phyloP scores from a whole-genome alignment of 2,329 filamentous ascomycete genomes.

The Cercospora sojina region DNA sequence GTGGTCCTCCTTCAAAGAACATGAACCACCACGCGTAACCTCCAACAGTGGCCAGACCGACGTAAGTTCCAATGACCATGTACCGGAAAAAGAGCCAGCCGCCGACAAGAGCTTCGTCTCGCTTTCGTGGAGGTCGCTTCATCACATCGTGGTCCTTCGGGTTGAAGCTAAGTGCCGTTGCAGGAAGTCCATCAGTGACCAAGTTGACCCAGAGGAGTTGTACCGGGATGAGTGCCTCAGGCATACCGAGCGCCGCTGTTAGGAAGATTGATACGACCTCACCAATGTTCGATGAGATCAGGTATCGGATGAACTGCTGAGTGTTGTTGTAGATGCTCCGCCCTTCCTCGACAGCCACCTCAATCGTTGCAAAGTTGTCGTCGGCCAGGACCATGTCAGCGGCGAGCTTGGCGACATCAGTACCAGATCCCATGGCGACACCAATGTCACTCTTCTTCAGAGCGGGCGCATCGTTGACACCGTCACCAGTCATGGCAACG shows the following conservation, averaged over 20 bases:
- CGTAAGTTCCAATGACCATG: slow-evolving; percentile 92
- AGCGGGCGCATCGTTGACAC: slow-evolving; percentile 96
- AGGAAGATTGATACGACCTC: slow-evolving; percentile 99
- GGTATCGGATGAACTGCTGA: slow-evolving; percentile 97
- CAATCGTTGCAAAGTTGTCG: slow-evolving; percentile 98
- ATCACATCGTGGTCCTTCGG: slow-evolving; percentile 98
- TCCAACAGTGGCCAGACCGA: slow-evolving; percentile 89
- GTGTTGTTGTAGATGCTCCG: slow-evolving; percentile 99
- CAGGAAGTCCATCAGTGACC: slow-evolving; percentile 93
- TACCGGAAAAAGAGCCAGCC: slow-evolving; percentile 98
- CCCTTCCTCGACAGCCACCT: slow-evolving; percentile 92
- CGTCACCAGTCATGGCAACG: slow-evolving; percentile 98
- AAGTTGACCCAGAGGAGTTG: slow-evolving; percentile 99
- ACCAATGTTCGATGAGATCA: slow-evolving; percentile 98
- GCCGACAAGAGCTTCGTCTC: slow-evolving; percentile 86
- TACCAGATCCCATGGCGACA: slow-evolving; percentile 97
- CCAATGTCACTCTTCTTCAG: slow-evolving; percentile 99
- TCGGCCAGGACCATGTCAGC: slow-evolving; percentile 98
- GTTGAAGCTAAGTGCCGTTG: slow-evolving; percentile 96
- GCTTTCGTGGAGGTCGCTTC: slow-evolving; percentile 85
- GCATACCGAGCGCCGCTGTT: slow-evolving; percentile 94
- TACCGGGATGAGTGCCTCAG: slow-evolving; percentile 93
- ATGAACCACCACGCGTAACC: slow-evolving; percentile 99
- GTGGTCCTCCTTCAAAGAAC: slow-evolving; percentile 85
- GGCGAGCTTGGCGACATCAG: slow-evolving; percentile 92